Conservation (phyloP, 2,329 filamentous ascomycete genomes). For the Xylaria hypoxylon region DNA sequence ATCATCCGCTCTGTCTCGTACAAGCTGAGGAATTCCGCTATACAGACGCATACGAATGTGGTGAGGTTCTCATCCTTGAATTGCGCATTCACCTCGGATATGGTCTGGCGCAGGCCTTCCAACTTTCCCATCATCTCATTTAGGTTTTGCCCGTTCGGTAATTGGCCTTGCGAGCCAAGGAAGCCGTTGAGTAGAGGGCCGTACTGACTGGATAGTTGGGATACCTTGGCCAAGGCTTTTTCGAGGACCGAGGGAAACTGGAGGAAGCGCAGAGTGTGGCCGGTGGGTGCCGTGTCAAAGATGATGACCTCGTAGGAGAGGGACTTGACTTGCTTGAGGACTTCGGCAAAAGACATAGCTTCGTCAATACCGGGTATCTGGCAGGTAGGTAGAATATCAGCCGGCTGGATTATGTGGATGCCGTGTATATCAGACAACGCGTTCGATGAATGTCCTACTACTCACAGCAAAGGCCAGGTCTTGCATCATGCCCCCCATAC, state of each 20-base stretch:
- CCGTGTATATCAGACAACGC: neutral
- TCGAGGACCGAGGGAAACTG: conserved; percentile 98
- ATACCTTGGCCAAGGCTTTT: conserved; percentile 97
- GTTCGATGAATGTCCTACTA: neutral
- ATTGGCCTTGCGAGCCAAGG: conserved; percentile 77
- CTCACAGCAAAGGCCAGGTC: conserved; percentile 93
- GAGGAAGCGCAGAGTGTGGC: conserved; percentile 97
- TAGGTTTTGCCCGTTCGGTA: conserved; percentile 93
- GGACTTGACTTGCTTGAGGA: conserved; percentile 98
- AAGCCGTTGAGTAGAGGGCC: conserved; percentile 95
- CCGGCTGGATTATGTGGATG: neutral
- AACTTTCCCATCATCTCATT: conserved; percentile 95
- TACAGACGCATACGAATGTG: conserved; percentile 98
- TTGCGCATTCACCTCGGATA: conserved; percentile 94
- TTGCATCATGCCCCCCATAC: conserved; percentile 96
- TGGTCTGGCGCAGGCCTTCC: conserved; percentile 91
- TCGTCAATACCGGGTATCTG: conserved; percentile 98
- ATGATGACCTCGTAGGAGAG: conserved; percentile 99
- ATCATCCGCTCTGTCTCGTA: conserved; percentile 99
- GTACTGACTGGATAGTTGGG: conserved; percentile 92
- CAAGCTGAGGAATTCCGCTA: conserved; percentile 93
- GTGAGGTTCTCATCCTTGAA: conserved; percentile 97
- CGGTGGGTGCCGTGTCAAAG: conserved; percentile 98
- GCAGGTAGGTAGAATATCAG: conserved; percentile 32
- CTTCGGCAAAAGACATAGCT: conserved; percentile 99